Conservation (phyloP, 495 filamentous ascomycete genomes). For the Eremomyces bilateralis region DNA sequence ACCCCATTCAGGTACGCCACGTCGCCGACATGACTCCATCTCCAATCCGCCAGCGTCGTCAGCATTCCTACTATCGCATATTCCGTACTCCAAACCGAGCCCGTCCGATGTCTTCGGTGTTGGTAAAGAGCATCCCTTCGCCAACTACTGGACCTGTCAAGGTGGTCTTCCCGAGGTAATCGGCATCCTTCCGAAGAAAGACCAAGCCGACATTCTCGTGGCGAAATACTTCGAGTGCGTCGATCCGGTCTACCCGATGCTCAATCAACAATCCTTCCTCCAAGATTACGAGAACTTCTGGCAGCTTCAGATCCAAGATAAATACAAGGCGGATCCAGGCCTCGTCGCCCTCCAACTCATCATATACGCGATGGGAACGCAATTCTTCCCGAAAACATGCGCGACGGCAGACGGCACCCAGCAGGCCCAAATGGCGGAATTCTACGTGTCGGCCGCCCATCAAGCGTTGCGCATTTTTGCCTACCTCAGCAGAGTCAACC, state of each 20-base stretch:
- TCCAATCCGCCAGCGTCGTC: constrained; percentile 13
- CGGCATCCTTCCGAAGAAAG: constrained; percentile 42
- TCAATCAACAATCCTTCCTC: constrained; percentile 42
- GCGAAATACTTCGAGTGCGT: constrained; percentile 50
- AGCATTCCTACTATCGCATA: constrained; percentile 40
- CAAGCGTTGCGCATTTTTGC: constrained; percentile 45
- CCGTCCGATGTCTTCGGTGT: constrained; percentile 49
- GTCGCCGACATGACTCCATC: neutral
- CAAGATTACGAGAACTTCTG: constrained; percentile 53
- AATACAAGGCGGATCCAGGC: constrained; percentile 29
- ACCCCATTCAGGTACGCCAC: neutral
- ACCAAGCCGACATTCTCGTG: constrained; percentile 48
- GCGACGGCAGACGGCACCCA: constrained; percentile 29
- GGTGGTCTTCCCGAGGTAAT: constrained; percentile 51
- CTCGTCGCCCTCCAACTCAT: constrained; percentile 43
- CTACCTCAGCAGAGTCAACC: constrained; percentile 42
- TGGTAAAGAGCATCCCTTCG: constrained; percentile 41
- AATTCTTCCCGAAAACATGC: too few relatives aligned
- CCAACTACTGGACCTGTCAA: constrained; percentile 58
- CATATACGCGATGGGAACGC: constrained; percentile 50
- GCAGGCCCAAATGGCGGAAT: constrained; percentile 47
- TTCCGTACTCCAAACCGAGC: constrained; percentile 38
- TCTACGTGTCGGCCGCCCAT: constrained; percentile 51
- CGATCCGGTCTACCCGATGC: constrained; percentile 53
- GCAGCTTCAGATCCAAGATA: constrained; percentile 28